Evolutionary conservation across 2,329 filamentous ascomycete species (phyloP).

Genomic region (Remersonia thermophila): DNA sequence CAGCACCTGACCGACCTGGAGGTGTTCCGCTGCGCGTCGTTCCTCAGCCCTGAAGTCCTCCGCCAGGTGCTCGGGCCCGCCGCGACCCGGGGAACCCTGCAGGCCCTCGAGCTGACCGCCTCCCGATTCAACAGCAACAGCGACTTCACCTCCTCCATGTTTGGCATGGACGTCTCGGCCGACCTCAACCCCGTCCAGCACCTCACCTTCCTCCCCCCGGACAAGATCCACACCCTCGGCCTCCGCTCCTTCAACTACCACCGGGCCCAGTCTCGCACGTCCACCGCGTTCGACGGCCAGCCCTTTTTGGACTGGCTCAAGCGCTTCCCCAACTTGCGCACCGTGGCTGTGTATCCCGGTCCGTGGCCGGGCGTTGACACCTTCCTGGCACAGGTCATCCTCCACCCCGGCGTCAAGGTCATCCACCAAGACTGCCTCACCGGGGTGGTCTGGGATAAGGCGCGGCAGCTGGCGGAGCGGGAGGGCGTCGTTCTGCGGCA

Average conservation of each 20-base stretch:
- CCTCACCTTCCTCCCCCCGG: slow-evolving; percentile 6
- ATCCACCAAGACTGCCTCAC: slow-evolving; percentile 10
- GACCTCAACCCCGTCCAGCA: slow-evolving; percentile 4
- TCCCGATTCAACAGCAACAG: not conserved
- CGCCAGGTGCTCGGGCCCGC: slow-evolving; percentile 5
- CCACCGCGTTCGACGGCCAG: slow-evolving; percentile 10
- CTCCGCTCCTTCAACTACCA: slow-evolving; percentile 15
- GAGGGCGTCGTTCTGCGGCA: slow-evolving; percentile 7
- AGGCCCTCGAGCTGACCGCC: slow-evolving; percentile 12
- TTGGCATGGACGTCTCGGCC: not conserved
- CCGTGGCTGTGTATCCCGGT: slow-evolving; percentile 12
- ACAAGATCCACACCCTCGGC: slow-evolving; percentile 13
- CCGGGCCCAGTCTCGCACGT: not conserved
- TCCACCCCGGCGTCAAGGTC: slow-evolving; percentile 6
- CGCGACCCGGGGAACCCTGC: slow-evolving; percentile 5
- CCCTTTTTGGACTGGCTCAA: slow-evolving; percentile 16
- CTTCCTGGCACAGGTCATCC: slow-evolving; percentile 9
- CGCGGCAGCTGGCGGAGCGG: slow-evolving; percentile 3
- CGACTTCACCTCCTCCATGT: not conserved
- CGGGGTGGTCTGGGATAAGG: slow-evolving; percentile 8
- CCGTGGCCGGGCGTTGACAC: not conserved
- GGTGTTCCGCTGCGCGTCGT: slow-evolving; percentile 11
- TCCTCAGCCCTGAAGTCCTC: slow-evolving; percentile 2
- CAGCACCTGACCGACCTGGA: slow-evolving; percentile 9
- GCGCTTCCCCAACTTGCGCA: slow-evolving; percentile 12